Evolutionary conservation across 768 basidiomycete genomes (phyloP).

Genomic region (Leccinum ochraceum): DNA sequence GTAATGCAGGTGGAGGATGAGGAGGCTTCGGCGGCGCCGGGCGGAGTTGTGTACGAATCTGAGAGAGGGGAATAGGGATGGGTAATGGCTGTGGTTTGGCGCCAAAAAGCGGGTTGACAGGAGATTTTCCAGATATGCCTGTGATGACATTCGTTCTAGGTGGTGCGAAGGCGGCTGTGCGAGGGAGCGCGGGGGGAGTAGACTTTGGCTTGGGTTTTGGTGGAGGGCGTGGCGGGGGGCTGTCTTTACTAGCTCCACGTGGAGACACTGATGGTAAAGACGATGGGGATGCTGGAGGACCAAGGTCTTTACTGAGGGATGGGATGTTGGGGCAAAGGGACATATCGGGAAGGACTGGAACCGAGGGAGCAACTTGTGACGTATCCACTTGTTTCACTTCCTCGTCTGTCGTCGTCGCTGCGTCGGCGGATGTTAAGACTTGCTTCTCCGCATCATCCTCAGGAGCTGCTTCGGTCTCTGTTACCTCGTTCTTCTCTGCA

Average conservation of each 20-base stretch:
- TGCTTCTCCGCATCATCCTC: conserved; percentile 5
- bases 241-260: conserved; percentile 14
- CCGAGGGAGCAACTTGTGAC: conserved; percentile 1
- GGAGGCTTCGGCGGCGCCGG: conserved; percentile 27
- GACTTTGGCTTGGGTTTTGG: conserved; percentile 25
- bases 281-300: conserved; percentile 5
- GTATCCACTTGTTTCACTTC: background rate
- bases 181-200: conserved; percentile 11
- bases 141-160: conserved; percentile 23
- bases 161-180: conserved; percentile 12
- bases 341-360: conserved; percentile 15
- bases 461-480: background rate
- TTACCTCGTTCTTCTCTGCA: background rate
- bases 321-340: conserved; percentile 14
- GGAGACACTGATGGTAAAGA: conserved; percentile 6
- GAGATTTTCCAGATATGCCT: conserved; percentile 25
- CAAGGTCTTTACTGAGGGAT: conserved; percentile 12
- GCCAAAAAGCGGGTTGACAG: conserved; percentile 27
- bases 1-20: conserved; percentile 21
- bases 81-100: conserved; percentile 28
- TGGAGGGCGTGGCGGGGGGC: conserved; percentile 22
- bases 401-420: background rate
- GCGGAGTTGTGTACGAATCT: conserved; percentile 32
- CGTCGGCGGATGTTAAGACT: background rate
- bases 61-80: conserved; percentile 27